Base-by-base conservation (phyloP, 1,284 basidiomycete species). In the Malassezia nana region DNA sequence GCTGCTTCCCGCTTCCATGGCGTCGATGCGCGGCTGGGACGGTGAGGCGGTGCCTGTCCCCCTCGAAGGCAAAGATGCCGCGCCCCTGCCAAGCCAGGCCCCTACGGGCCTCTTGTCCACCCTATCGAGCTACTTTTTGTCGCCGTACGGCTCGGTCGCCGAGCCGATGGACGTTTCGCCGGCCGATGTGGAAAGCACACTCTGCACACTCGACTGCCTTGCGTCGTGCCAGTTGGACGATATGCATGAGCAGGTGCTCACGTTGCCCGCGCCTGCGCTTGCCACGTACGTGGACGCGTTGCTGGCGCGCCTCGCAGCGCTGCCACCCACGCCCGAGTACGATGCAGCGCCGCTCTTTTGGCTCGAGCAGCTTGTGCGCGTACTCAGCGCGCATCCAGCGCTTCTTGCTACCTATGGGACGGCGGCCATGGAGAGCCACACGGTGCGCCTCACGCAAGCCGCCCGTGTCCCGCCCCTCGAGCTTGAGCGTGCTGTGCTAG, bases 141-240 rank as follows among this genome's bases (percentile, higher is more conserved):
- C 91, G 13, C 94, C 94, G 0, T 96, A 96, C 24, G 75, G 81
- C 20, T 83, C 81, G 64, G 78, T 80, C 6, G 87, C 90, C 24
- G 79, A 81, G 16, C 81, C 88, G 2, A 86, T 88, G 9, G 75
- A 77, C 38, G 74, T 75, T 13, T 88, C 85, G 0, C 86, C 90
- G 24, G 80, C 85, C 25, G 91, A 98, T 65, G 78, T 96, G 18
- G 94, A 98, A 76, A 90, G 85, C 55, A 94, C 92, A 0, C 78
- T 98, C 7, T 91, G 87, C 60, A 87, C 94, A 1, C 86, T 95
- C 43, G 94, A 99, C 73, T 96, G 90, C 71, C 84, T 99, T 58
- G 84, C 84, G 3, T 89, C 89, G 7, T 99, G 94, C 75, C 83
- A 87, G 44, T 77, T 99, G 22, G 91, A 96, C 63, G 89, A 95